Evolutionary conservation across 2,329 filamentous ascomycete genomes (phyloP).

Genomic region (Pyrenochaeta sp.): DNA sequence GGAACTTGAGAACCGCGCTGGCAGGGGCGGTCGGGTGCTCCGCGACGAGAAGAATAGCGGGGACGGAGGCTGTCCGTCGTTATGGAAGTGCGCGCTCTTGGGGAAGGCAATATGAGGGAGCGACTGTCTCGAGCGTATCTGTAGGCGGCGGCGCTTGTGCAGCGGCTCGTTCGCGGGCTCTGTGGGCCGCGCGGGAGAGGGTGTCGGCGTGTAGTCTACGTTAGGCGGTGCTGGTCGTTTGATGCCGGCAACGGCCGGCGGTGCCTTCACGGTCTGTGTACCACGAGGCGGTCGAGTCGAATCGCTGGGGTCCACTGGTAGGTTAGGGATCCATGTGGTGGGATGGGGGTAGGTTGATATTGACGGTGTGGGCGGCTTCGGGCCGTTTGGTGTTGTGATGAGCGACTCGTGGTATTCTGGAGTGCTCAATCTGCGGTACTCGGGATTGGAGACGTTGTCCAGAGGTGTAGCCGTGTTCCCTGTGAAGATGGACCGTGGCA

Average conservation of each 20-base stretch:
- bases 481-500: constrained; percentile 30
- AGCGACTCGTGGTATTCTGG: constrained; percentile 2
- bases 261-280: constrained; percentile 15
- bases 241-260: constrained; percentile 28
- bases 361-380: constrained; percentile 3
- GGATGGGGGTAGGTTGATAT: constrained; percentile 4
- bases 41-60: constrained; percentile 63
- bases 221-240: constrained; percentile 27
- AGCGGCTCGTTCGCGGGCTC: constrained; percentile 41
- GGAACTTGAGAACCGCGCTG: constrained; percentile 64
- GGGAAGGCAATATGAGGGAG: constrained; percentile 49
- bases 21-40: constrained; percentile 54
- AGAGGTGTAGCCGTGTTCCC: constrained; percentile 19
- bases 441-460: constrained; percentile 7
- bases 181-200: constrained; percentile 1
- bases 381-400: constrained; percentile 4
- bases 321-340: constrained; percentile 25
- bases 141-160: constrained; percentile 46
- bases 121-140: constrained; percentile 40
- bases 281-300: constrained; percentile 15
- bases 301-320: constrained; percentile 22
- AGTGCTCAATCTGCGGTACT: constrained; percentile 4
- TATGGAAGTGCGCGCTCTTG: constrained; percentile 22
- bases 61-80: constrained; percentile 52
- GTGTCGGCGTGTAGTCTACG: constrained; percentile 3